phyloP scores from a whole-genome alignment of 2,329 filamentous ascomycete genomes.

The Tothia fuscella region DNA sequence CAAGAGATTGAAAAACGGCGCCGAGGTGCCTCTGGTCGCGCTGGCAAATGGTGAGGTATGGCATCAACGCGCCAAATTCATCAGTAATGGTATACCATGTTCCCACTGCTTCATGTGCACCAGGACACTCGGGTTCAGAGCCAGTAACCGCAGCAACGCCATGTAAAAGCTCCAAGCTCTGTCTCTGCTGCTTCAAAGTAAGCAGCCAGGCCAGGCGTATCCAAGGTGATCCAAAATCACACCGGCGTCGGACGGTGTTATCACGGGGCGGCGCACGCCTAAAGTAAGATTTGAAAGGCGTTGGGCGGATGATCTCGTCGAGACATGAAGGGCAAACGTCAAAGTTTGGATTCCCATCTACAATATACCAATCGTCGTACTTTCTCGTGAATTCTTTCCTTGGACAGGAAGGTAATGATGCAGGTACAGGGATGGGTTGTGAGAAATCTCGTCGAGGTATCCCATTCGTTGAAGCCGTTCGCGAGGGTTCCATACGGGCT shows the following conservation, averaged over 20 bases:
- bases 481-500: background rate
- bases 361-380: conserved; percentile 68
- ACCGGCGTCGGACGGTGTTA: conserved; percentile 48
- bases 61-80: conserved; percentile 43
- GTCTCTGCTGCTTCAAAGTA: conserved; percentile 56
- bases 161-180: conserved; percentile 57
- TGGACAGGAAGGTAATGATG: conserved; percentile 53
- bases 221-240: conserved; percentile 75
- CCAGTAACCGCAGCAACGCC: conserved; percentile 53
- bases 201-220: conserved; percentile 75
- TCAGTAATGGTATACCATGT: conserved; percentile 69
- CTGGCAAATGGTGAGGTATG: conserved; percentile 63
- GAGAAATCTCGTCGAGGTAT: too few species aligned
- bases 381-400: conserved; percentile 50
- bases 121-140: conserved; percentile 46
- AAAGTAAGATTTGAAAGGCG: conserved; percentile 57
- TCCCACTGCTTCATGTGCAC: conserved; percentile 41
- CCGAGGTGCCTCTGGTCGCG: conserved; percentile 63
- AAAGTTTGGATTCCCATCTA: conserved; percentile 58
- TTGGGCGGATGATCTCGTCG: conserved; percentile 53
- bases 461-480: background rate
- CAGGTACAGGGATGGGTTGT: too few species aligned
- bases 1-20: conserved; percentile 59
- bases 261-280: conserved; percentile 47
- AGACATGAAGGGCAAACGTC: conserved; percentile 78